Base-by-base conservation (phyloP, 257 asterid genomes). In the Nemophila menziesii region DNA sequence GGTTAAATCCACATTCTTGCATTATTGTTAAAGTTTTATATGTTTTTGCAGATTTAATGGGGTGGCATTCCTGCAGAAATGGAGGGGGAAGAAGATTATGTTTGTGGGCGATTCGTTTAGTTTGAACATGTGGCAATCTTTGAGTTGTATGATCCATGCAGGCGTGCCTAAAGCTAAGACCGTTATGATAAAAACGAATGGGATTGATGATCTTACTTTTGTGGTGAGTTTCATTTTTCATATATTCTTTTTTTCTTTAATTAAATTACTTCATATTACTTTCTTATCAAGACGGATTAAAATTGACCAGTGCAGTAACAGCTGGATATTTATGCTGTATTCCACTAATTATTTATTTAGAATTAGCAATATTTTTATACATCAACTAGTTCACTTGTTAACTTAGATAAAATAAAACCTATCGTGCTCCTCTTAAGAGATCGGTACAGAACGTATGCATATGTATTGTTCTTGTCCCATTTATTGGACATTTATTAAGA, bases 61-160 rank as follows among this genome's bases (percentile, higher is more conserved):
- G 61, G 5, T 58, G 77, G 17, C 11, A 42, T 80, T 89, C 65
- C 63, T 89, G 92, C 82, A 76, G 74, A 84, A 64, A 58, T 70
- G 59, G 54, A 80, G 87, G 63, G 96, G 98, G 41, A 89, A 81
- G 78, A 80, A 77, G 68, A 77, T 89, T 19, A 84, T 89, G 95
- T 89, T 84, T 39, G 98, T 89, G 27, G 98, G 98, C 1, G 98
- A 89, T 59, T 89, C 98, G 54, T 59, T 89, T 78, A 84, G 98
- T 75, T 60, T 70, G 63, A 89, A 89, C 74, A 84, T 84, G 79
- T 89, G 98, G 98, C 78, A 84, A 24, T 89, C 98, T 9, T 54
- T 89, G 68, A 77, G 90, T 66, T 89, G 98, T 70, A 68, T 85
- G 93, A 68, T 89, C 48, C 96, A 84, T 33, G 70, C 98, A 13